A percentile compares a stretch with the other conserved stretches of the same genome.
Evolutionary conservation across 176 grass and related monocot species (phyloP).

Genomic region (Zea luxurians): DNA sequence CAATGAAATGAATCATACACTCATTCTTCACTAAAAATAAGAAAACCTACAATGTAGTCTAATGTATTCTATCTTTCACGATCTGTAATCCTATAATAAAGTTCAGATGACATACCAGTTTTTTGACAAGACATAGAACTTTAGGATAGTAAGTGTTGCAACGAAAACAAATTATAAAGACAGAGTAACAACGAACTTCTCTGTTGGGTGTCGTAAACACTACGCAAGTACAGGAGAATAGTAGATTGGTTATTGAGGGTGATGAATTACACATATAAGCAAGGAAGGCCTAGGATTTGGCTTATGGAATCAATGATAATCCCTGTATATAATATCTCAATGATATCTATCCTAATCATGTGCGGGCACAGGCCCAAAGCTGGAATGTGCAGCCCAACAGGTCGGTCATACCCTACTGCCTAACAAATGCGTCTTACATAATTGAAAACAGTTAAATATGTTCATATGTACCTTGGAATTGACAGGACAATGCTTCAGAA

Average conservation of each 20-base stretch:
- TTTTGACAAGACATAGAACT: neutral
- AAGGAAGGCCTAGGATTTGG: neutral
- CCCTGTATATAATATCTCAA: neutral
- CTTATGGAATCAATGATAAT: neutral
- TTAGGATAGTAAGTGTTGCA: neutral
- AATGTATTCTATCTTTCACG: neutral
- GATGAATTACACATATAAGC: neutral
- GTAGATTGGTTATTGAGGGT: neutral
- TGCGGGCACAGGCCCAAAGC: neutral
- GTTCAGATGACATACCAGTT: neutral
- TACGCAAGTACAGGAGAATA: neutral
- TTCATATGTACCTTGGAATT: conserved; percentile 42
- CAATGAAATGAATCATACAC: neutral
- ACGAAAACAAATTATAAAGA: neutral
- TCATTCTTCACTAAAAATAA: neutral
- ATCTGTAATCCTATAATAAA: conserved; percentile 10
- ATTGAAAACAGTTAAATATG: conserved; percentile 12
- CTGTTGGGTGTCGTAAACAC: conserved; percentile 1
- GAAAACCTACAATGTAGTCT: neutral
- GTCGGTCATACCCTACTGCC: neutral
- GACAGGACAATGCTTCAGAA: conserved; percentile 56
- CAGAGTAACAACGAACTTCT: conserved; percentile 13
- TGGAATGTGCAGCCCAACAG: neutral
- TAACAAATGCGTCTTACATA: conserved; percentile 30
- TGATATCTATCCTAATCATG: neutral